phyloP scores from a whole-genome alignment of 257 asterid species.

The Nicotiana otophora region DNA sequence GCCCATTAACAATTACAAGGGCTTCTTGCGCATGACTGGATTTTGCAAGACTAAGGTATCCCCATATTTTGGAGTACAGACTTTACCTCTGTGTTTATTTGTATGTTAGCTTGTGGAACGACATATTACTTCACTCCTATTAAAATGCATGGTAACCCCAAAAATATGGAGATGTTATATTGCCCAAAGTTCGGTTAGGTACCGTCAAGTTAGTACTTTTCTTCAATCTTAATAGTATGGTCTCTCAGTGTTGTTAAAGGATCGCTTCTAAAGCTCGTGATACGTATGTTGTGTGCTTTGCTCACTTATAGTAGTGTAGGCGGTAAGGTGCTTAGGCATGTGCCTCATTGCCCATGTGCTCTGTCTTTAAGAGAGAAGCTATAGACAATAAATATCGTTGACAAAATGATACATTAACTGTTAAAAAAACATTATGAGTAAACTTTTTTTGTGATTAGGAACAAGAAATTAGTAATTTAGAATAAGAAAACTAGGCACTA shows the following conservation, averaged over 20 bases:
- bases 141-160: neutral
- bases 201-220: neutral
- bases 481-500: no score
- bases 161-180: neutral
- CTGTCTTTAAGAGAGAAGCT: no score
- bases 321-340: no score
- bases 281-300: no score
- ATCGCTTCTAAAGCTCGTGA: no score
- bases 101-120: neutral
- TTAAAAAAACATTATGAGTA: no score
- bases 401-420: no score
- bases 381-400: no score
- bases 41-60: slow-evolving; percentile 96
- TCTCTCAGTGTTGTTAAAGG: neutral
- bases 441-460: no score
- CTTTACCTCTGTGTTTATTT: neutral
- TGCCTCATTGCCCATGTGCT: no score
- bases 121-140: neutral
- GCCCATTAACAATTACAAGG: slow-evolving; percentile 97
- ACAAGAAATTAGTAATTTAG: no score
- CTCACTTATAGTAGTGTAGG: no score
- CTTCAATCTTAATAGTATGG: neutral
- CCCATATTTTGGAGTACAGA: neutral
- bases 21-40: slow-evolving; percentile 97
- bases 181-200: neutral